Percentiles rank a stretch among this genome's conserved stretches.
phyloP scores from a whole-genome alignment of 2,329 filamentous ascomycete genomes.

The Aspergillus sp. region DNA sequence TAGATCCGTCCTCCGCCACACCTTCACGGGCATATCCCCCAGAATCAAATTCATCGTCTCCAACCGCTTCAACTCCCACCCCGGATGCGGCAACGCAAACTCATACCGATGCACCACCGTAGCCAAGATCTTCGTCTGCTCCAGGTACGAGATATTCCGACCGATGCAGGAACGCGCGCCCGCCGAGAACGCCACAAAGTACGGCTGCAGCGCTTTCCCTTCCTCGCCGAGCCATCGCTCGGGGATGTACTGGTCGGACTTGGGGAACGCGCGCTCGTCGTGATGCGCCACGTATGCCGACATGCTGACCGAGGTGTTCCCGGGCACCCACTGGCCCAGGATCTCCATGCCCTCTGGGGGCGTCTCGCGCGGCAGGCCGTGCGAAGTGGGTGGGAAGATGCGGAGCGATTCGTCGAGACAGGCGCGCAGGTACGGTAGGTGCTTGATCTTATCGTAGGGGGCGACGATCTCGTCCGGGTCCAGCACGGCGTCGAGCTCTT shows the following conservation, averaged over 20 bases:
- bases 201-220: slow-evolving; percentile 39
- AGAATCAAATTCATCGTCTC: slow-evolving; percentile 34
- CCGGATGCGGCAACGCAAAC: slow-evolving; percentile 26
- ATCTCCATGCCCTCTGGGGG: slow-evolving; percentile 47
- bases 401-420: slow-evolving; percentile 54
- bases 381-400: slow-evolving; percentile 45
- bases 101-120: slow-evolving; percentile 31
- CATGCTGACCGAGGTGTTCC: slow-evolving; percentile 46
- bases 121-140: slow-evolving; percentile 53
- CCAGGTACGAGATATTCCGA: slow-evolving; percentile 45
- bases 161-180: slow-evolving; percentile 45
- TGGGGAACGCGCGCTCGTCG: slow-evolving; percentile 38
- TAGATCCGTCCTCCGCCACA: slow-evolving; percentile 21
- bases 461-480: slow-evolving; percentile 46
- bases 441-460: slow-evolving; percentile 52
- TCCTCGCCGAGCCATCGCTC: slow-evolving; percentile 46
- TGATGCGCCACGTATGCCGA: slow-evolving; percentile 40
- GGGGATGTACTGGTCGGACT: slow-evolving; percentile 40
- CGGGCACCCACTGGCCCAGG: slow-evolving; percentile 47
- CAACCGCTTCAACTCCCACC: slow-evolving; percentile 26
- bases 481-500: slow-evolving; percentile 49
- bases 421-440: slow-evolving; percentile 54
- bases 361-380: slow-evolving; percentile 47
- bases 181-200: slow-evolving; percentile 42
- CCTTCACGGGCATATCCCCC: slow-evolving; percentile 33